These are phyloP conservation scores for Dothistroma pini DNA, from an alignment of 2,329 filamentous ascomycete genomes.

Conservation along the genomic window DNA sequence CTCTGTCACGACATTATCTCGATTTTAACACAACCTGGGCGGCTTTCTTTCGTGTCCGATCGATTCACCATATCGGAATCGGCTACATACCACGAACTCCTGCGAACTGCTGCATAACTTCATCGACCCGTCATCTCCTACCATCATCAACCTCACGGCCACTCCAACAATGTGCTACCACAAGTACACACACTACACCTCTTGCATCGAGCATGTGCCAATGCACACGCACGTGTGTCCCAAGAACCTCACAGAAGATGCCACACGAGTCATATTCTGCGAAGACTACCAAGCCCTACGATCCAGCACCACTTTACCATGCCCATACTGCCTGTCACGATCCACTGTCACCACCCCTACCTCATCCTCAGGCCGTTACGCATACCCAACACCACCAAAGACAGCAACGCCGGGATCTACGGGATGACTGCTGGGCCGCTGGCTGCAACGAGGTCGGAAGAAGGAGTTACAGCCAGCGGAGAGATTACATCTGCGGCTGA, in stretches of 20 bases:
- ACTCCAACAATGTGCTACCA: conserved; percentile 31
- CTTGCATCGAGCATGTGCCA: conserved; percentile 28
- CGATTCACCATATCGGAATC: not conserved
- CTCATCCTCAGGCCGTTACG: conserved; percentile 7
- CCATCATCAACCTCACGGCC: not conserved
- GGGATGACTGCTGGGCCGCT: conserved; percentile 10
- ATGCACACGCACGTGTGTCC: conserved; percentile 33
- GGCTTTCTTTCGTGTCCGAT: not conserved
- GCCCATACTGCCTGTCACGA: conserved; percentile 23
- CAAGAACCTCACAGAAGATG: conserved; percentile 30
- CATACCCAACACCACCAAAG: conserved; percentile 23
- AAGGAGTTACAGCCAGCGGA: conserved; percentile 2
- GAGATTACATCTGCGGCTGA: not conserved
- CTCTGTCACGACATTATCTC: not conserved
- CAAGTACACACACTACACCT: conserved; percentile 33
- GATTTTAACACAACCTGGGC: not conserved
- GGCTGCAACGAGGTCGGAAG: not conserved
- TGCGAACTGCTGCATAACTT: not conserved
- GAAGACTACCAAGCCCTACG: conserved; percentile 30
- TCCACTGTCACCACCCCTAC: conserved; percentile 14
- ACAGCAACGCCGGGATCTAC: conserved; percentile 19
- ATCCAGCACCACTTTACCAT: conserved; percentile 12
- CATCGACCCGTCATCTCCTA: not conserved
- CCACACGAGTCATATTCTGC: conserved; percentile 32
- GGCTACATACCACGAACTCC: not conserved